Evolutionary conservation across 78 protist genomes (phyloP).

Genomic region (Polysphondylium violaceum): DNA sequence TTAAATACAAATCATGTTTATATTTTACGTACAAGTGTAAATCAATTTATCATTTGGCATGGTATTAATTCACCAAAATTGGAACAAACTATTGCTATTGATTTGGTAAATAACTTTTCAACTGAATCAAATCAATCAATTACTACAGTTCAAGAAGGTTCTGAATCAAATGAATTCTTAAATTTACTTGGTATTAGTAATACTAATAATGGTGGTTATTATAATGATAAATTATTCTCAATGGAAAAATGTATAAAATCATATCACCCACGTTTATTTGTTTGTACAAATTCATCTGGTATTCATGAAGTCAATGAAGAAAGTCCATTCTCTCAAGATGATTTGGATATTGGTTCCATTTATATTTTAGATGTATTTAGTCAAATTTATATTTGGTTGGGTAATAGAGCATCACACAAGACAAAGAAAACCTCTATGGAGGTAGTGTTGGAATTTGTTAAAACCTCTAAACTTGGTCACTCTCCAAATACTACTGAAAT

Average conservation of each 20-base stretch:
- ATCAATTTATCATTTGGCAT: constrained; percentile 52
- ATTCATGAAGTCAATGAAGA: constrained; percentile 62
- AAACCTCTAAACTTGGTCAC: constrained; percentile 49
- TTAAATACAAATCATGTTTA: constrained; percentile 51
- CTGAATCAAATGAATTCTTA: constrained; percentile 42
- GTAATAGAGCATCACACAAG: constrained; percentile 39
- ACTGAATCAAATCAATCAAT: background rate
- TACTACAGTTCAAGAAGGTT: constrained; percentile 3
- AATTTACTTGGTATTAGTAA: background rate
- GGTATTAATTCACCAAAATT: constrained; percentile 21
- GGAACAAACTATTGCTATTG: constrained; percentile 13
- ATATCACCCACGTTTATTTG: constrained; percentile 22
- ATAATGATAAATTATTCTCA: background rate
- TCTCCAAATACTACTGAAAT: constrained; percentile 4
- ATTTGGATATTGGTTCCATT: constrained; percentile 45
- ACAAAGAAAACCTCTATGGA: constrained; percentile 53
- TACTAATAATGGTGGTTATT: background rate
- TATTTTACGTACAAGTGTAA: constrained; percentile 1
- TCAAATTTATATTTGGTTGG: constrained; percentile 66
- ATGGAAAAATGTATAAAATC: background rate
- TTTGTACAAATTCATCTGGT: constrained; percentile 64
- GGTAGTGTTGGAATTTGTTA: constrained; percentile 27
- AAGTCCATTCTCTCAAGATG: constrained; percentile 70
- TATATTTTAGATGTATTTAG: constrained; percentile 55
- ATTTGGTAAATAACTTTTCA: too few relatives aligned